A percentile compares a stretch with the other conserved stretches of the same genome.
phyloP scores from a whole-genome alignment of 345 rosid species.

The Syzygium oleosum region DNA sequence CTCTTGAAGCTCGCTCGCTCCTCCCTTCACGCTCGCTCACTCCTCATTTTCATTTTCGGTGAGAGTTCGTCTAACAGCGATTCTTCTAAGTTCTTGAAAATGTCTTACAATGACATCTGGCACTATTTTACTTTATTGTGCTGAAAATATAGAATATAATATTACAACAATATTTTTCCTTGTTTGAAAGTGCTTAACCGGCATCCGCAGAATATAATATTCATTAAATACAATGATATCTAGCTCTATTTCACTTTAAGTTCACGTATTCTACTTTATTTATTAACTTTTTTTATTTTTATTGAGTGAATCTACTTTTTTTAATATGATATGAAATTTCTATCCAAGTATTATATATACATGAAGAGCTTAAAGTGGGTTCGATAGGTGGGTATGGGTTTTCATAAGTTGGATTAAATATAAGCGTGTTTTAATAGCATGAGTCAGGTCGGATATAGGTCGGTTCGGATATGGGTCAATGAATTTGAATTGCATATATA shows the following conservation, averaged over 20 bases:
- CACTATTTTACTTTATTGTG: not conserved
- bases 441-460: rapidly evolving
- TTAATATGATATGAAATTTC: not conserved
- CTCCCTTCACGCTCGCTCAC: not conserved
- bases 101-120: not conserved
- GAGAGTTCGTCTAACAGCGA: not conserved
- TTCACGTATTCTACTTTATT: too few species aligned
- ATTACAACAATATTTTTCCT: not conserved
- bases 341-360: not conserved
- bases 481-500: too few species aligned
- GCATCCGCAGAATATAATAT: too few species aligned
- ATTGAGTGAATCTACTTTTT: not conserved
- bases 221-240: not conserved
- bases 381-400: not conserved
- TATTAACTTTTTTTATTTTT: too few species aligned
- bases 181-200: not conserved
- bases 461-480: too few species aligned
- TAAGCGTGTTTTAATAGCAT: too few species aligned
- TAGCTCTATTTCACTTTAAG: not conserved
- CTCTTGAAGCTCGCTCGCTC: not conserved
- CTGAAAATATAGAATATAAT: not conserved
- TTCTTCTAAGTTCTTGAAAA: not conserved
- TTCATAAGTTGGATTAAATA: too few species aligned
- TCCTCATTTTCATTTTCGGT: not conserved
- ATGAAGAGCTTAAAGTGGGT: not conserved